Conservation (phyloP, 352 stramenopile genomes). For the Phytophthora quininea region DNA sequence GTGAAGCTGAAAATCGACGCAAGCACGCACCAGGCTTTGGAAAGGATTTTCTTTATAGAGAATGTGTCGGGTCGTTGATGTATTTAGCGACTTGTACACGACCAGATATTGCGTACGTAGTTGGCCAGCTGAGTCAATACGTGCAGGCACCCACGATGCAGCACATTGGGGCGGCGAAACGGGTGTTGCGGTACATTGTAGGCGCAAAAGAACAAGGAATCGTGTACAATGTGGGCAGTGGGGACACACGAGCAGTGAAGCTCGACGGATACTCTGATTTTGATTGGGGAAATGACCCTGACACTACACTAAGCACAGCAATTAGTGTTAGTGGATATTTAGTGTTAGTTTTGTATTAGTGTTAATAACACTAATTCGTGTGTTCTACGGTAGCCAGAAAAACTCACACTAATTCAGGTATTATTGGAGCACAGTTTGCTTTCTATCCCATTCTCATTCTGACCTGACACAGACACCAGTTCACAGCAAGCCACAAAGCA, state of each 20-base stretch:
- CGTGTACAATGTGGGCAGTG: neutral
- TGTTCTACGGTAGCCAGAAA: too few relatives aligned
- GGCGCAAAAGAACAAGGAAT: neutral
- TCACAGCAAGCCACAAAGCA: too few relatives aligned
- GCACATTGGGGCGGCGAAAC: neutral
- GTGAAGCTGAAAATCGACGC: too few relatives aligned
- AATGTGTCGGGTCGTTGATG: neutral
- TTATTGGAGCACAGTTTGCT: too few relatives aligned
- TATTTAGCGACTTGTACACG: neutral
- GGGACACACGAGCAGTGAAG: neutral
- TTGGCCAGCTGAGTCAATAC: neutral
- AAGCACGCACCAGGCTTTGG: conserved; percentile 1
- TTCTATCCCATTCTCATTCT: too few relatives aligned
- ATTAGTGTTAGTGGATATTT: neutral
- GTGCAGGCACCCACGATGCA: neutral
- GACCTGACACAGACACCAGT: too few relatives aligned
- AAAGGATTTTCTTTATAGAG: conserved; percentile 16
- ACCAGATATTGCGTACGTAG: neutral
- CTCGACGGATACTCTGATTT: neutral
- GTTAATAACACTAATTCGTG: too few relatives aligned
- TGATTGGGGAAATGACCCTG: neutral
- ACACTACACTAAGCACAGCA: too few relatives aligned
- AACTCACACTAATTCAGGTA: too few relatives aligned
- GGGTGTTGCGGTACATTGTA: neutral
- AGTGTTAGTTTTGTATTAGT: too few relatives aligned